phyloP scores from a whole-genome alignment of 768 basidiomycete species.

The Hortiboletus flavorubellus region DNA sequence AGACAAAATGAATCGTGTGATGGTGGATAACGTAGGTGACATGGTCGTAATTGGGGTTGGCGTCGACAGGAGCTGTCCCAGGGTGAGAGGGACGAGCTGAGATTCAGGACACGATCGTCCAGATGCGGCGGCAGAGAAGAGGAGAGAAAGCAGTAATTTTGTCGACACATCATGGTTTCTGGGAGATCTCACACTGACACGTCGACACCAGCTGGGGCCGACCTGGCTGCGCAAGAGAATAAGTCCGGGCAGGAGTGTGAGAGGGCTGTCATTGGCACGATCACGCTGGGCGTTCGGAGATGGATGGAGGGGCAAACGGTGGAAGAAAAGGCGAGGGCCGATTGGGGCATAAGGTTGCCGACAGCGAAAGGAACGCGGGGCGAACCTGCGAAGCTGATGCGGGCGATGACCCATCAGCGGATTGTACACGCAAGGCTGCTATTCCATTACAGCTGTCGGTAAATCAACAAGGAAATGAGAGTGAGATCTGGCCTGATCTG shows the following conservation, averaged over 20 bases:
- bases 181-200: slow-evolving; percentile 19
- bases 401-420: slow-evolving; percentile 21
- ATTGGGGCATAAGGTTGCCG: slow-evolving; percentile 29
- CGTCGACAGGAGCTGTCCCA: slow-evolving; percentile 24
- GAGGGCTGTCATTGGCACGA: slow-evolving; percentile 6
- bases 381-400: slow-evolving; percentile 24
- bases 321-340: slow-evolving; percentile 7
- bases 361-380: slow-evolving; percentile 23
- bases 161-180: slow-evolving; percentile 15
- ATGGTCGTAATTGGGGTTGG: slow-evolving; percentile 14
- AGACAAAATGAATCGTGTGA: slow-evolving; percentile 13
- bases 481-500: slow-evolving; percentile 23
- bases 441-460: slow-evolving; percentile 24
- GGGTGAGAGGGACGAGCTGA: slow-evolving; percentile 11
- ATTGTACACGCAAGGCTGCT: slow-evolving; percentile 9
- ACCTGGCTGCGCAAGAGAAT: slow-evolving; percentile 17
- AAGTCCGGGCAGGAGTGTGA: slow-evolving; percentile 20
- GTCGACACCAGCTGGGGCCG: slow-evolving; percentile 12
- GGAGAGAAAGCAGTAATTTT: slow-evolving; percentile 5
- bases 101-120: slow-evolving; percentile 17
- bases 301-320: slow-evolving; percentile 4
- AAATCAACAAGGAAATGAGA: slow-evolving; percentile 27
- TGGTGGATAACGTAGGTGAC: slow-evolving; percentile 10
- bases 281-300: not conserved
- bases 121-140: slow-evolving; percentile 13